Evolutionary conservation across 1,284 basidiomycete genomes (phyloP).

Genomic region (Ceratorhiza oryzae-sativae): DNA sequence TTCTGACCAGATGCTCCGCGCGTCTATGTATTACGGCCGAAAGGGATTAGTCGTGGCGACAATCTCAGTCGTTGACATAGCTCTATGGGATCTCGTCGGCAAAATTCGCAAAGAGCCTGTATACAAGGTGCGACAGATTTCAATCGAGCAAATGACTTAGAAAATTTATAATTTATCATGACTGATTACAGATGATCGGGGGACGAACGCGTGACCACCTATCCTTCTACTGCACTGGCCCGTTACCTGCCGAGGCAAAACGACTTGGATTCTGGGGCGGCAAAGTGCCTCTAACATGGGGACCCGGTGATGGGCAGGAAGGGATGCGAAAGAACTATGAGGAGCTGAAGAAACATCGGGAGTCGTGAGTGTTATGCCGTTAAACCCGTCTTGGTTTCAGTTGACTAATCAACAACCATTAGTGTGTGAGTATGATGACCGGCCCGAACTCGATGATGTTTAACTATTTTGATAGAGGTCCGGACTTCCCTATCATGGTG

Average conservation of each 20-base stretch:
- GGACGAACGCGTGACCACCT: constrained; percentile 59
- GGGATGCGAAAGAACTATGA: constrained; percentile 60
- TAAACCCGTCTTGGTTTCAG: background rate
- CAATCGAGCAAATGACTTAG: constrained; percentile 51
- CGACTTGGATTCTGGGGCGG: constrained; percentile 60
- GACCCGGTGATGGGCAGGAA: constrained; percentile 55
- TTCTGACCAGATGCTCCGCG: constrained; percentile 55
- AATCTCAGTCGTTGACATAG: constrained; percentile 53
- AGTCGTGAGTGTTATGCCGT: constrained; percentile 48
- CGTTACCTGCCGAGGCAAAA: constrained; percentile 56
- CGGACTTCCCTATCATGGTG: constrained; percentile 59
- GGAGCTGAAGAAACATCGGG: constrained; percentile 56
- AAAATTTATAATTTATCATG: constrained; percentile 51
- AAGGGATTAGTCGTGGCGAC: constrained; percentile 60
- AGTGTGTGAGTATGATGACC: constrained; percentile 19
- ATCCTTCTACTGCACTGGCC: constrained; percentile 60
- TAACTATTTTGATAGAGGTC: constrained; percentile 41
- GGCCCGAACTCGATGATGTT: background rate
- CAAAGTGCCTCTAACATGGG: constrained; percentile 59
- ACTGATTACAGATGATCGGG: constrained; percentile 53
- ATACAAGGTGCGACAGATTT: constrained; percentile 54
- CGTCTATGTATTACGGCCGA: constrained; percentile 61
- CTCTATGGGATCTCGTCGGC: constrained; percentile 62
- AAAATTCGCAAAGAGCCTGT: constrained; percentile 62
- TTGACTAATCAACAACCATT: background rate